A percentile compares a stretch with the other conserved stretches of the same genome.
phyloP scores from a whole-genome alignment of 352 stramenopile species.

The Phytopythium helicoides region DNA sequence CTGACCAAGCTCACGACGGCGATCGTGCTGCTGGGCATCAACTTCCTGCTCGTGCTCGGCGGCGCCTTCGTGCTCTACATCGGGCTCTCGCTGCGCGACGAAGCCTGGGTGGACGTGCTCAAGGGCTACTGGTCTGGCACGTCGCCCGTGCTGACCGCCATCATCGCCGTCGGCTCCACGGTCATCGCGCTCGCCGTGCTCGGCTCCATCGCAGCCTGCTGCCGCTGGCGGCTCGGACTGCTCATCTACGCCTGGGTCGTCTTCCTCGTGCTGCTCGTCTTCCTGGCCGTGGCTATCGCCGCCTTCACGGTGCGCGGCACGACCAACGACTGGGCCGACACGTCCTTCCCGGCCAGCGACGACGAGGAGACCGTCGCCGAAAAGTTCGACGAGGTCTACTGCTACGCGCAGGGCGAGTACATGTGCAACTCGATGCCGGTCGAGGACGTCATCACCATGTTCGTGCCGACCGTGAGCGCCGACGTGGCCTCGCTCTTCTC shows the following conservation, averaged over 20 bases:
- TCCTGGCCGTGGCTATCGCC: slow-evolving; percentile 41
- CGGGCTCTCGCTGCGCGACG: slow-evolving; percentile 36
- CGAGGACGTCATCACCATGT: slow-evolving; percentile 50
- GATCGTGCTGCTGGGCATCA: slow-evolving; percentile 55
- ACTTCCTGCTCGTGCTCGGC: slow-evolving; percentile 53
- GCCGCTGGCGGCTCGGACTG: slow-evolving; percentile 53
- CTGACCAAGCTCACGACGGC: slow-evolving; percentile 28
- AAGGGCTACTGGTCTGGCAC: slow-evolving; percentile 50
- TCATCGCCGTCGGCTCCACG: slow-evolving; percentile 48
- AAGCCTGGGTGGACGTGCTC: slow-evolving; percentile 63
- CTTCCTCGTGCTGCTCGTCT: slow-evolving; percentile 48
- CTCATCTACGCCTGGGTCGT: slow-evolving; percentile 56
- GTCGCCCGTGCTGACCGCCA: slow-evolving; percentile 35
- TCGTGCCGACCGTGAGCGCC: slow-evolving; percentile 34
- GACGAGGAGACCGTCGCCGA: slow-evolving; percentile 51
- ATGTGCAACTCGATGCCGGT: slow-evolving; percentile 63
- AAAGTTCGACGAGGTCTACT: slow-evolving; percentile 68
- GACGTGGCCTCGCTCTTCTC: slow-evolving; percentile 31
- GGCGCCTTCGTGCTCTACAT: slow-evolving; percentile 56
- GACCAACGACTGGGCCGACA: slow-evolving; percentile 42
- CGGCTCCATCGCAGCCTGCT: slow-evolving; percentile 53
- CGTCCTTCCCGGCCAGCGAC: slow-evolving; percentile 43
- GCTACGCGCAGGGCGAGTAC: slow-evolving; percentile 69
- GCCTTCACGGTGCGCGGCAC: slow-evolving; percentile 43
- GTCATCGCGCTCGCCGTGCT: slow-evolving; percentile 61